Conservation (phyloP, 768 basidiomycete species). For the Trametes cinnabarina region DNA sequence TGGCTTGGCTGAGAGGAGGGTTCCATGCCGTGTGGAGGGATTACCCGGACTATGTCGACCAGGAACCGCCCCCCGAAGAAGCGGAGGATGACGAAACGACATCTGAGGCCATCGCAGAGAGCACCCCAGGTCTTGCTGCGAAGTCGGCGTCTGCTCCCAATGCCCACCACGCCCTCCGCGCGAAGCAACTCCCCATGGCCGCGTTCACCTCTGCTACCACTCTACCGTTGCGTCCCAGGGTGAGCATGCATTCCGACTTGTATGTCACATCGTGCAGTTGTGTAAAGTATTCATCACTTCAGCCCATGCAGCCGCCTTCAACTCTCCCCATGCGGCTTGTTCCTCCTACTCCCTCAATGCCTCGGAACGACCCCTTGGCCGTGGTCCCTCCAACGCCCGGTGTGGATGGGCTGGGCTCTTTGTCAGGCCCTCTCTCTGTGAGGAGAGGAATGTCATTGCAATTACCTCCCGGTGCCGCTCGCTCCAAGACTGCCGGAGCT, state of each 20-base stretch:
- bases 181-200: conserved; percentile 58
- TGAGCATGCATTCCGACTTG: conserved; percentile 2
- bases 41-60: conserved; percentile 50
- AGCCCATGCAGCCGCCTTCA: conserved; percentile 1
- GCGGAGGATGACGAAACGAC: conserved; percentile 45
- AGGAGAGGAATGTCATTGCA: conserved; percentile 2
- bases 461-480: conserved; percentile 3
- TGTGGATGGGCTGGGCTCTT: not conserved
- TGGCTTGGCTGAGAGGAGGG: conserved; percentile 82
- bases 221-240: conserved; percentile 21
- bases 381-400: not conserved
- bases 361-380: conserved; percentile 6
- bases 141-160: conserved; percentile 21
- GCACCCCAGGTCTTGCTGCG: not conserved
- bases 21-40: conserved; percentile 68
- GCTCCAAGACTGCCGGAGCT: not conserved
- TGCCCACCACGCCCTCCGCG: conserved; percentile 40
- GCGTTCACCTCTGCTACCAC: conserved; percentile 59
- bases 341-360: conserved; percentile 18
- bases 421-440: not conserved
- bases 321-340: conserved; percentile 3
- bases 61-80: conserved; percentile 47
- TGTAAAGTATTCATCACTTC: not conserved
- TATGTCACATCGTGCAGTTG: not conserved
- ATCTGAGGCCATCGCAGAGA: conserved; percentile 14